Conservation (phyloP, 164 flowering plant species). For the Aristolochia fimbriata region DNA sequence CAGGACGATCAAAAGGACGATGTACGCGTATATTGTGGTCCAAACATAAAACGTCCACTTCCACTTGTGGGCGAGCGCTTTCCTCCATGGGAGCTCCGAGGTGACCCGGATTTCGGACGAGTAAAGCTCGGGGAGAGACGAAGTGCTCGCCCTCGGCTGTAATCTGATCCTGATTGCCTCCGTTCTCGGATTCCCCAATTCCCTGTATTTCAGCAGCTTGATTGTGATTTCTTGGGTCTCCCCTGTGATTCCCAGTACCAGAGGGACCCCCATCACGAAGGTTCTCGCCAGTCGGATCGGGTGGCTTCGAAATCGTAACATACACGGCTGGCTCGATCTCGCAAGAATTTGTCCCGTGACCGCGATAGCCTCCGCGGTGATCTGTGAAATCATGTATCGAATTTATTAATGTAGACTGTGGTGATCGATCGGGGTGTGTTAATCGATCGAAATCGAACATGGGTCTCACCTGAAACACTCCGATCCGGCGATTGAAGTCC, state of each 20-base stretch:
- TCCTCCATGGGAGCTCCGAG: conserved; percentile 62
- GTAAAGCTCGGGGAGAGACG: conserved; percentile 49
- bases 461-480: conserved; percentile 63
- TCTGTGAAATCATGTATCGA: conserved; percentile 24
- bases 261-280: conserved; percentile 46
- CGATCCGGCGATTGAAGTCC: conserved; percentile 50
- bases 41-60: conserved; percentile 74
- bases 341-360: conserved; percentile 34
- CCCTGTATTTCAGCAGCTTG: conserved; percentile 38
- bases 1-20: conserved; percentile 30
- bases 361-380: conserved; percentile 55
- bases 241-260: conserved; percentile 42
- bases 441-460: not conserved
- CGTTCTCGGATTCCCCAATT: conserved; percentile 33
- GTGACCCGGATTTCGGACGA: conserved; percentile 45
- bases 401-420: not conserved
- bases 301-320: conserved; percentile 53
- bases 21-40: conserved; percentile 41
- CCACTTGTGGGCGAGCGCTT: conserved; percentile 49
- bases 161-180: conserved; percentile 33
- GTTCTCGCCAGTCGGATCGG: conserved; percentile 49
- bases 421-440: not conserved
- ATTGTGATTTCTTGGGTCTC: conserved; percentile 50
- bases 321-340: conserved; percentile 66
- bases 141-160: conserved; percentile 56